Base-by-base conservation (phyloP, 768 basidiomycete genomes). In the Lactifluus hygrophoroides region DNA sequence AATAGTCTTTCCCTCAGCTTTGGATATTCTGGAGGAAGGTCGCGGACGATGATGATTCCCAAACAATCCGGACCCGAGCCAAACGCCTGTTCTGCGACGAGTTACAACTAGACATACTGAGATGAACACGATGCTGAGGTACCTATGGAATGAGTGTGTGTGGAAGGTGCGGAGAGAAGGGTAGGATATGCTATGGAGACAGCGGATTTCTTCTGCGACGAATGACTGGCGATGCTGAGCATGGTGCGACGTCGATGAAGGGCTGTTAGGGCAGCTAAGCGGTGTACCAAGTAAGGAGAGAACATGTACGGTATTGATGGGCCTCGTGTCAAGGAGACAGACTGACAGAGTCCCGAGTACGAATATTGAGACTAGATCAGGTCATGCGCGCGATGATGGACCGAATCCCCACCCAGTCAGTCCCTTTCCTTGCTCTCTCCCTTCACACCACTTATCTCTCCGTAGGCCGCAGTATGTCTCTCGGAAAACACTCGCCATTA, bases 41-140 rank as follows among this genome's bases (percentile, higher is more conserved):
- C 92, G 63, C 80, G 80, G 62, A 94, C 77, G 48, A 95, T 71
- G 60, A 95, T 77, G 62, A 96, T 85, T 1, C 93, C 93, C 51
- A 94, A 74, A 45, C 83, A 85, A 51, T 83, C 74, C 8, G 87
- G 79, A 58, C 82, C 75, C 11, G 89, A 90, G 21, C 92, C 93
- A 66, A 95, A 95, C 3, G 89, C 93, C 64, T 81, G 77, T 65
- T 86, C 88, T 90, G 63, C 40, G 51, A 40, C 42, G n/a, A 21
- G 58, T 44, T 49, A 46, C 47, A 43, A 27, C 44, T 45, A 11
- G 16, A 47, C 19, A 23, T 6, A 16, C 32, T 23, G 42, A 32
- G 19, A 58, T 13, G 35, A 40, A 58, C 37, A 23, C 40, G 44
- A 65, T 34, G 6, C 30, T 14, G 53, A 38, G 27, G 42, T 60